A percentile compares a stretch with the other conserved stretches of the same genome.
Conservation (phyloP, 2,329 filamentous ascomycete genomes). For the Microdochium bolleyi region DNA sequence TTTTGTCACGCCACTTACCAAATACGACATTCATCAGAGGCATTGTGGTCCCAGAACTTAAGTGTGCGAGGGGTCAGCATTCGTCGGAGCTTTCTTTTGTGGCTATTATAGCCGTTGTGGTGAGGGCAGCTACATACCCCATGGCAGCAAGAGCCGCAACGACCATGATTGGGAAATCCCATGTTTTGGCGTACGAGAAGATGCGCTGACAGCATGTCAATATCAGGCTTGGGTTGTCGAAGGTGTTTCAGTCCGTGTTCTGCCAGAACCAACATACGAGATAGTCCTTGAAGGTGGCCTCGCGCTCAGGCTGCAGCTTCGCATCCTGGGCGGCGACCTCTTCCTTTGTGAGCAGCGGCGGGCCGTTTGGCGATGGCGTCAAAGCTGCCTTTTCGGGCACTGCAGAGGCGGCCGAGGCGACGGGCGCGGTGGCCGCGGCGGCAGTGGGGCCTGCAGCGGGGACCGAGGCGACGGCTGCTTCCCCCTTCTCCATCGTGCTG, state of each 20-base stretch:
- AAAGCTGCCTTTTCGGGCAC: not conserved
- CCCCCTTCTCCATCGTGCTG: not conserved
- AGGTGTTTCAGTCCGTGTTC: slow-evolving; percentile 1
- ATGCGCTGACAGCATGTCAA: slow-evolving; percentile 28
- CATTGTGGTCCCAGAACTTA: slow-evolving; percentile 41
- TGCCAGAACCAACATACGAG: slow-evolving; percentile 14
- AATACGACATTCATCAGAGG: slow-evolving; percentile 54
- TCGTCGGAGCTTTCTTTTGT: too few relatives aligned
- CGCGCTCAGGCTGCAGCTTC: slow-evolving; percentile 32
- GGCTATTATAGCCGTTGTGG: too few relatives aligned
- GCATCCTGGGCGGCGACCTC: slow-evolving; percentile 19
- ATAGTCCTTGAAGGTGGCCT: slow-evolving; percentile 37
- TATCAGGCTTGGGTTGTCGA: slow-evolving; percentile 8
- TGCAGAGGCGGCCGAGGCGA: not conserved
- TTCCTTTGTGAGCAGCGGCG: slow-evolving; percentile 10
- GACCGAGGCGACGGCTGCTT: not conserved
- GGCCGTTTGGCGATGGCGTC: slow-evolving; percentile 2
- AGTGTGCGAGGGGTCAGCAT: too few relatives aligned
- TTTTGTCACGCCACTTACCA: slow-evolving; percentile 23
- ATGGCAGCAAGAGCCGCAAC: slow-evolving; percentile 38
- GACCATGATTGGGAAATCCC: slow-evolving; percentile 41
- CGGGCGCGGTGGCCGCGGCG: not conserved
- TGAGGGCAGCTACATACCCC: too few relatives aligned
- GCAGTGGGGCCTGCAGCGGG: not conserved
- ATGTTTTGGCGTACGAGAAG: slow-evolving; percentile 45